Conservation (phyloP, 345 rosid species). For the Lepidium africanum region DNA sequence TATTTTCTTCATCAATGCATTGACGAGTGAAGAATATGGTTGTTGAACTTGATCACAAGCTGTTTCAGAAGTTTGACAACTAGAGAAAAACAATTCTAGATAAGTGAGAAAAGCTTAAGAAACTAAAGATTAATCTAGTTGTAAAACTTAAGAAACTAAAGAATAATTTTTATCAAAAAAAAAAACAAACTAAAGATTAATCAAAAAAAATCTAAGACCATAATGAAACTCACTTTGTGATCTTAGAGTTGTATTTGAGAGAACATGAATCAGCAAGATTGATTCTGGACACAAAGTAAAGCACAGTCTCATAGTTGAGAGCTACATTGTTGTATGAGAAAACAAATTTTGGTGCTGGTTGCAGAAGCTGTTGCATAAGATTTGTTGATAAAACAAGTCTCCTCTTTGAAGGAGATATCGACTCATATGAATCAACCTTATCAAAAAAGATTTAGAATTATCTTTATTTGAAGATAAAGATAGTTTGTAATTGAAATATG, state of each 20-base stretch:
- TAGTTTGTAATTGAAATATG: not conserved
- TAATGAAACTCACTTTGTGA: slow-evolving; percentile 28
- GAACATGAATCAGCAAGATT: slow-evolving; percentile 53
- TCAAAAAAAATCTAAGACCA: not conserved
- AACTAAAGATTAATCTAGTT: too few relatives aligned
- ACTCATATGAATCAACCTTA: slow-evolving; percentile 35
- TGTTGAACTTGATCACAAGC: slow-evolving; percentile 3
- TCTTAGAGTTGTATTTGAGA: slow-evolving; percentile 13
- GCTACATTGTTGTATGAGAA: slow-evolving; percentile 37
- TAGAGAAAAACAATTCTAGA: not conserved
- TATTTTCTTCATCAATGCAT: slow-evolving; percentile 38
- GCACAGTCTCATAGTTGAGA: slow-evolving; percentile 35
- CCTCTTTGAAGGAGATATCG: slow-evolving; percentile 40
- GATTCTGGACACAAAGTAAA: slow-evolving; percentile 43
- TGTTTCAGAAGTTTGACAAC: not conserved
- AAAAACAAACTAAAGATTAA: too few relatives aligned
- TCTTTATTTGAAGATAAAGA: not conserved
- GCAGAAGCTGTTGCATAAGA: slow-evolving; percentile 66
- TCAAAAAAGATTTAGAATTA: not conserved
- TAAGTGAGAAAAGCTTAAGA: not conserved
- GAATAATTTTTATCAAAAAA: too few relatives aligned
- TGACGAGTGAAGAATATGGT: slow-evolving; percentile 26
- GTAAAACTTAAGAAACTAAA: not conserved
- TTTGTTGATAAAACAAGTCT: slow-evolving; percentile 60
- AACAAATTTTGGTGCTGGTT: slow-evolving; percentile 38